Evolutionary conservation across 208 protist genomes (phyloP), one percentile per base, ranked within the genome.

Genomic region (Herpetomonas tarakana): DNA sequence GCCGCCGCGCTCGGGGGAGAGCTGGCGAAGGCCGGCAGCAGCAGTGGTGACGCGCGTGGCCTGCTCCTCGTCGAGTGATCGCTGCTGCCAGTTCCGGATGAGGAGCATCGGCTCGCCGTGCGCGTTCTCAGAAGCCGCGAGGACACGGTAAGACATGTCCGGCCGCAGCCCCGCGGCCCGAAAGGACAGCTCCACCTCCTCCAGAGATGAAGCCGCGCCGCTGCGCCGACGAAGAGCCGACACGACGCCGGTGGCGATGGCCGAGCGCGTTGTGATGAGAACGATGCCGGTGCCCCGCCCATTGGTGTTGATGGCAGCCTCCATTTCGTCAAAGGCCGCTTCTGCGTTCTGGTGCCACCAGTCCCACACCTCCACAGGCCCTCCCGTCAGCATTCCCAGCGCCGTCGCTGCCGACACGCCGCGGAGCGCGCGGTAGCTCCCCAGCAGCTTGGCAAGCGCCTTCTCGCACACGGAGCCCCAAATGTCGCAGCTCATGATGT

Each of bases 391-490:
- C 47, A 68, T 54, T 0, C 67, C 67, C 1, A 95, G 28, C 22
- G 68, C 66, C 3, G 54, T 39, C 2, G 57, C 56, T 2, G 76
- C 68, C 16, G 27, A 7, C 28, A 90, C 66, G 21, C 16, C 46
- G 14, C 45, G 19, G 12, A 75, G 76, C 1, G 71, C 55, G 3
- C 41, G 28, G 55, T 94, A 94, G 60, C 55, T 71, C 38, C 84
- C 76, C 18, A 71, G 51, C 3, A 86, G 52, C 63, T 92, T 91
- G 26, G 88, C 88, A 12, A 89, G 68, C 30, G 83, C 82, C 69
- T 94, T 94, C 68, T 94, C 88, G 26, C 84, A 78, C 12, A 91
- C 22, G 0, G 83, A 24, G 16, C 68, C 63, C 88, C 88, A 94
- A 18, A 91, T 41, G 22, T 94, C 84, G n/a, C 65, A 66, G 16